A percentile compares a stretch with the other conserved stretches of the same genome.
Evolutionary conservation across 495 filamentous ascomycete species (phyloP).

Genomic region (Xylaria curta): DNA sequence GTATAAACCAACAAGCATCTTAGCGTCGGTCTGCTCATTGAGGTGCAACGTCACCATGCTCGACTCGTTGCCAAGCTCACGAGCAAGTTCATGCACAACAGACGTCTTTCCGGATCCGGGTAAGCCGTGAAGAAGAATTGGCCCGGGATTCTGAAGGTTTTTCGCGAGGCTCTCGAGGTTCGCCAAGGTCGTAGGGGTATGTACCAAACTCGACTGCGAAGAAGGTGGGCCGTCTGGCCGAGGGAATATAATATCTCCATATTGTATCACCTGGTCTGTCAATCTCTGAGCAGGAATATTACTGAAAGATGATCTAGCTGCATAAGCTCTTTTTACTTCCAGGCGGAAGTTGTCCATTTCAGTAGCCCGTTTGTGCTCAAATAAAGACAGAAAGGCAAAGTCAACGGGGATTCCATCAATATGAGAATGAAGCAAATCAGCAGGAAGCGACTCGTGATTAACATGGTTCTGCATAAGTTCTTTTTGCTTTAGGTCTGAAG

Average conservation of each 20-base stretch:
- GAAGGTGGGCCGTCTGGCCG: slow-evolving; percentile 60
- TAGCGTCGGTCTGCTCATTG: slow-evolving; percentile 97
- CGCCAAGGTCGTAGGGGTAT: slow-evolving; percentile 69
- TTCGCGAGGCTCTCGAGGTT: slow-evolving; percentile 74
- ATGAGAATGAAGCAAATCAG: slow-evolving; percentile 61
- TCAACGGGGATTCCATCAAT: slow-evolving; percentile 82
- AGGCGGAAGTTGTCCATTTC: slow-evolving; percentile 48
- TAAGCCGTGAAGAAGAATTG: slow-evolving; percentile 81
- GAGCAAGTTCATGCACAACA: slow-evolving; percentile 81
- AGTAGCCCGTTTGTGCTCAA: slow-evolving; percentile 68
- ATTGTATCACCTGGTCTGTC: slow-evolving; percentile 51
- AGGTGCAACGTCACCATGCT: slow-evolving; percentile 90
- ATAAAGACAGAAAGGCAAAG: slow-evolving; percentile 82
- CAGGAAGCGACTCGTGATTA: slow-evolving; percentile 48
- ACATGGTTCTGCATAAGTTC: slow-evolving; percentile 70
- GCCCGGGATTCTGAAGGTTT: slow-evolving; percentile 66
- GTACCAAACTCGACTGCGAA: slow-evolving; percentile 63
- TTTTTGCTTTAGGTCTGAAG: slow-evolving; percentile 79
- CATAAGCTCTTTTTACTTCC: slow-evolving; percentile 34
- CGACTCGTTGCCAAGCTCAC: slow-evolving; percentile 71
- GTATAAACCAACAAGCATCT: slow-evolving; percentile 92
- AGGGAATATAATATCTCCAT: slow-evolving; percentile 71
- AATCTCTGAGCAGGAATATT: slow-evolving; percentile 40
- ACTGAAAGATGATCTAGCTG: slow-evolving; percentile 31
- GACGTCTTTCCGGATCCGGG: slow-evolving; percentile 92